Conservation (phyloP, 768 basidiomycete species). For the Phlegmacium glaucopus region DNA sequence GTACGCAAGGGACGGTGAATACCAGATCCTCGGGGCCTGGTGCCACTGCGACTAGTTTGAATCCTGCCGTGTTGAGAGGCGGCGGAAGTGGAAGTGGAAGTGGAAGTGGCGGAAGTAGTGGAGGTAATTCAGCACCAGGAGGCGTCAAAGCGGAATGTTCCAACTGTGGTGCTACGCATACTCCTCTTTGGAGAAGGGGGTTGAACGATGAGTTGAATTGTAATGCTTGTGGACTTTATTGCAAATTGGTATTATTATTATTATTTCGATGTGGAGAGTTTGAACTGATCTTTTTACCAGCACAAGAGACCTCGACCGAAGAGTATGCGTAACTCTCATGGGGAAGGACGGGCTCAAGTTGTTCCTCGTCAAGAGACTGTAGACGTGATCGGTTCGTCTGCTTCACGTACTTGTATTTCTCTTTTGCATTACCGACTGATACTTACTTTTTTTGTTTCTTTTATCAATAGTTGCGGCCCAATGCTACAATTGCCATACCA, state of each 20-base stretch:
- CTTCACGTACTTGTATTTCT: too few relatives aligned
- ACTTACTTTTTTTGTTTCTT: neutral
- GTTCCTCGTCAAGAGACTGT: conserved; percentile 66
- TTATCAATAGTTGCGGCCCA: conserved; percentile 50
- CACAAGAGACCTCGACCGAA: conserved; percentile 89
- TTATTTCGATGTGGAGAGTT: conserved; percentile 8
- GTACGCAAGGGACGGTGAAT: conserved; percentile 45
- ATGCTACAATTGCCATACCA: conserved; percentile 90
- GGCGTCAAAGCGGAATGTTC: conserved; percentile 80
- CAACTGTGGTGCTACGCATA: conserved; percentile 87
- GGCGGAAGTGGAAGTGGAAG: neutral
- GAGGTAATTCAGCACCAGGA: conserved; percentile 43
- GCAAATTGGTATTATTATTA: conserved; percentile 62
- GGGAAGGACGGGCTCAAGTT: conserved; percentile 64
- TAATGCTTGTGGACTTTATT: conserved; percentile 86
- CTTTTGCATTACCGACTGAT: too few relatives aligned
- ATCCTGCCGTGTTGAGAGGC: conserved; percentile 40
- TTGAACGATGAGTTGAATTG: conserved; percentile 88
- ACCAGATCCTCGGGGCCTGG: conserved; percentile 58
- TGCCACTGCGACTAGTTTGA: conserved; percentile 61
- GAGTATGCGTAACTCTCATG: conserved; percentile 77
- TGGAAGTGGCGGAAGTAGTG: neutral
- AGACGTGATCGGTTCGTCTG: conserved; percentile 63
- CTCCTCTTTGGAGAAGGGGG: conserved; percentile 83
- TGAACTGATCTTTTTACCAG: conserved; percentile 32